Conservation (phyloP, 2,329 filamentous ascomycete species). For the Tolypocladium amazonense region DNA sequence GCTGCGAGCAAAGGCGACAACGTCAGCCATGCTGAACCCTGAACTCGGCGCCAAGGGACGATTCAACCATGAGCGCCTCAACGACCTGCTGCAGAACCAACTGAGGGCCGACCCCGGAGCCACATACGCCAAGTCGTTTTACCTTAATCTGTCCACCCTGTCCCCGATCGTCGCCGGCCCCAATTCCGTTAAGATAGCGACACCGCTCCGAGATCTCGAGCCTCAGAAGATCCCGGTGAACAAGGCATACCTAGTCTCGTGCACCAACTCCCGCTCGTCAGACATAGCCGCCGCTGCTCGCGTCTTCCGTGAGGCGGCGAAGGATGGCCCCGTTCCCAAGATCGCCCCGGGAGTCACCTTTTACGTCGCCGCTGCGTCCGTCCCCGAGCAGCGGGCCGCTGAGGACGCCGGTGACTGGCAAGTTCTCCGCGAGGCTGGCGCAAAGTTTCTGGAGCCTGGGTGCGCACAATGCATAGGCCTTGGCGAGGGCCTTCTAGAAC, state of each 20-base stretch:
- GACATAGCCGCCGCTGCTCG: conserved; percentile 74
- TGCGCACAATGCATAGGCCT: conserved; percentile 85
- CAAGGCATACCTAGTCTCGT: conserved; percentile 80
- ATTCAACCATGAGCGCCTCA: conserved; percentile 63
- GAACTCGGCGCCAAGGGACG: conserved; percentile 38
- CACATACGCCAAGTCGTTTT: conserved; percentile 72
- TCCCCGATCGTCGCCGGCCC: conserved; percentile 79
- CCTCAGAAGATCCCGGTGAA: conserved; percentile 65
- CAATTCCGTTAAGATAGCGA: conserved; percentile 83
- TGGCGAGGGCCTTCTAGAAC: conserved; percentile 65
- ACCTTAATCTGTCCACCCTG: conserved; percentile 71
- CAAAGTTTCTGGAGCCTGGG: conserved; percentile 47
- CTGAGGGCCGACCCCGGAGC: conserved; percentile 66
- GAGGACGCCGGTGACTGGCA: conserved; percentile 80
- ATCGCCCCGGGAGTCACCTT: conserved; percentile 68
- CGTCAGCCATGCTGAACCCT: conserved; percentile 44
- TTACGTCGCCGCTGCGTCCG: conserved; percentile 79
- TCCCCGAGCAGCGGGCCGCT: conserved; percentile 62
- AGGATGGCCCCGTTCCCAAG: conserved; percentile 52
- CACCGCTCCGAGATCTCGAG: conserved; percentile 64
- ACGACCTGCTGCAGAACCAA: conserved; percentile 58
- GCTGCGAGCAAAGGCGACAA: conserved; percentile 68
- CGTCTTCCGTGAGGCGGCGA: conserved; percentile 70
- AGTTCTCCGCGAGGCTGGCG: conserved; percentile 32
- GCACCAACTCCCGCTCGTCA: conserved; percentile 75